phyloP scores from a whole-genome alignment of 192 early-diverging fungal species.

The Coemansia erecta region DNA sequence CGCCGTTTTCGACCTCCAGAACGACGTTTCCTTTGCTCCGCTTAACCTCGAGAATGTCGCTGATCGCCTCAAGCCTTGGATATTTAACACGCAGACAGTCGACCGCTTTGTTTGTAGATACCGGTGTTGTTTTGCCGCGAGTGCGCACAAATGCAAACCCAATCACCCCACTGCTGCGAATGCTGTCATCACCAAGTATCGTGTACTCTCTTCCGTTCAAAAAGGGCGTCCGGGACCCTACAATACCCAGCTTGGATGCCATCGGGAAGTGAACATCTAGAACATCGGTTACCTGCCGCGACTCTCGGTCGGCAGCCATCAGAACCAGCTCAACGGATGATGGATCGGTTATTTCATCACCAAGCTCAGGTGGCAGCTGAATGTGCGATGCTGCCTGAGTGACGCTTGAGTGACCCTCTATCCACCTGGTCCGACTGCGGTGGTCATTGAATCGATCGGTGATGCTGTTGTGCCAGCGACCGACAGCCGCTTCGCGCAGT shows the following conservation, averaged over 20 bases:
- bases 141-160: constrained; percentile 30
- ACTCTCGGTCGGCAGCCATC: constrained; percentile 35
- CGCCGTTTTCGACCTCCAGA: constrained; percentile 37
- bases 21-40: constrained; percentile 48
- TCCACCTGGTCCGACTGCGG: constrained; percentile 6
- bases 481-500: constrained; percentile 41
- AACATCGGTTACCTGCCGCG: constrained; percentile 28
- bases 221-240: constrained; percentile 45
- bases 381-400: constrained; percentile 33
- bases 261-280: constrained; percentile 32
- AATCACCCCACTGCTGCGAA: constrained; percentile 24
- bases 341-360: constrained; percentile 2
- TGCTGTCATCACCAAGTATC: constrained; percentile 2
- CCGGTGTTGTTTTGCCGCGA: background rate
- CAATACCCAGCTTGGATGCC: constrained; percentile 37
- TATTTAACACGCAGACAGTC: background rate
- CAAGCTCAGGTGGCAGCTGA: constrained; percentile 27
- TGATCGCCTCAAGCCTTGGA: constrained; percentile 13
- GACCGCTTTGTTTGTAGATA: background rate
- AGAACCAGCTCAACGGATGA: constrained; percentile 19
- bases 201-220: constrained; percentile 41
- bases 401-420: constrained; percentile 15
- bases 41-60: constrained; percentile 24
- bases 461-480: constrained; percentile 38
- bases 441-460: constrained; percentile 21